Evolutionary conservation across 2,329 filamentous ascomycete genomes (phyloP).

Genomic region (Talaromyces sp.): DNA sequence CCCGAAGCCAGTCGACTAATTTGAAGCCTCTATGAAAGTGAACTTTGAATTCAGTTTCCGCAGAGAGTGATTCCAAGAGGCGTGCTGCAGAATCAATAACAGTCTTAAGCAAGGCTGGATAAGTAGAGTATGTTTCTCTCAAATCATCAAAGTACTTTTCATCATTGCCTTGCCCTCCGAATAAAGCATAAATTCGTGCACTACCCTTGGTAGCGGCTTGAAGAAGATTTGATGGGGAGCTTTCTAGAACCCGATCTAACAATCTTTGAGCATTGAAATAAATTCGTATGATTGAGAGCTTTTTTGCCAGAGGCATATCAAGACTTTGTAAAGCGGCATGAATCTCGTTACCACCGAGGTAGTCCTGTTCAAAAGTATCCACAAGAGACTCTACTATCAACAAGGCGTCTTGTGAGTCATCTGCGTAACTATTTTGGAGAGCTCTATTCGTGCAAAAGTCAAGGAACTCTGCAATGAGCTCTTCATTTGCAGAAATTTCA

Average conservation of each 20-base stretch:
- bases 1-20: slow-evolving; percentile 89
- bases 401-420: neutral
- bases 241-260: slow-evolving; percentile 77
- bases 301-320: slow-evolving; percentile 87
- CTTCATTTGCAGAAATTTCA: neutral
- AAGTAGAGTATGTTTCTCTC: slow-evolving; percentile 83
- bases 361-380: slow-evolving; percentile 74
- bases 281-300: slow-evolving; percentile 79
- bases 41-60: slow-evolving; percentile 84
- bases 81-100: slow-evolving; percentile 77
- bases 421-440: neutral
- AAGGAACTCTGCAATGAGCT: neutral
- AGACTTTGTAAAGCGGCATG: slow-evolving; percentile 68
- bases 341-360: slow-evolving; percentile 91
- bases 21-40: slow-evolving; percentile 96
- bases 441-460: neutral
- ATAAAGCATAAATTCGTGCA: slow-evolving; percentile 86
- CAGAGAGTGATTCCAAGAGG: slow-evolving; percentile 75
- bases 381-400: neutral
- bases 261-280: slow-evolving; percentile 89
- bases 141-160: slow-evolving; percentile 99
- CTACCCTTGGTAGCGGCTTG: slow-evolving; percentile 79
- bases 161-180: slow-evolving; percentile 96
- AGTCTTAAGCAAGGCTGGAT: slow-evolving; percentile 84
- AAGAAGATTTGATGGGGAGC: slow-evolving; percentile 88